phyloP scores from a whole-genome alignment of 2,329 filamentous ascomycete species.

The Volutella citrinella region DNA sequence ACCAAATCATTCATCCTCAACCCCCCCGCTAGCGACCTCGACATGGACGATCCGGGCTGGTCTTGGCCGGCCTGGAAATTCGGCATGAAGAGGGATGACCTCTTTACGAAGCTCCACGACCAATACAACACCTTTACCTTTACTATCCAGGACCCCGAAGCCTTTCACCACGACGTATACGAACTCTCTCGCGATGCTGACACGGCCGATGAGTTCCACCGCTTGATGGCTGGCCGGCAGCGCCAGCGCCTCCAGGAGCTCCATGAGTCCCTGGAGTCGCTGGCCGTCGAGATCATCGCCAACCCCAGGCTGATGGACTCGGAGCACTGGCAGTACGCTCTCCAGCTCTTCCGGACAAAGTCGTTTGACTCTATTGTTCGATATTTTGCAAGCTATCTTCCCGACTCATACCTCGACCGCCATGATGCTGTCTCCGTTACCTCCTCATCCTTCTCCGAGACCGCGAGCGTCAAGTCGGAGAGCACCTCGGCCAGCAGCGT shows the following conservation, averaged over 20 bases:
- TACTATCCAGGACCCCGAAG: slow-evolving; percentile 56
- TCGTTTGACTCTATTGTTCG: slow-evolving; percentile 59
- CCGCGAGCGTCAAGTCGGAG: slow-evolving; percentile 34
- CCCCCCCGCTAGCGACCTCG: slow-evolving; percentile 37
- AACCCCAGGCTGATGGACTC: slow-evolving; percentile 58
- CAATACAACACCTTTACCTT: slow-evolving; percentile 58
- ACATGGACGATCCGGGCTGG: slow-evolving; percentile 53
- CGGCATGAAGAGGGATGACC: slow-evolving; percentile 57
- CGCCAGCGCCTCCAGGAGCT: slow-evolving; percentile 52
- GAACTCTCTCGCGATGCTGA: slow-evolving; percentile 53
- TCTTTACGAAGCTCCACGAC: slow-evolving; percentile 56
- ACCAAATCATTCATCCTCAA: slow-evolving; percentile 13
- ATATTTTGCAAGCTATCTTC: slow-evolving; percentile 58
- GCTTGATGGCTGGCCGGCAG: slow-evolving; percentile 51
- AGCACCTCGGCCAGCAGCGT: slow-evolving; percentile 39
- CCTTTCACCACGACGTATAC: slow-evolving; percentile 60
- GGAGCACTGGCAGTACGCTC: slow-evolving; percentile 55
- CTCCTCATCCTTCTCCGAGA: slow-evolving; percentile 37
- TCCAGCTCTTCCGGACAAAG: slow-evolving; percentile 57
- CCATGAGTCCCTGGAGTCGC: slow-evolving; percentile 53
- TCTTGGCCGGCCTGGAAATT: slow-evolving; percentile 63
- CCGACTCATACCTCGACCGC: slow-evolving; percentile 44
- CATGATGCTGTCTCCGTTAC: slow-evolving; percentile 33
- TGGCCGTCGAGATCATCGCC: slow-evolving; percentile 59
- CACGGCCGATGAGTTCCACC: slow-evolving; percentile 52